phyloP scores from a whole-genome alignment of 306 rosid genomes.

The Begonia masoniana region DNA sequence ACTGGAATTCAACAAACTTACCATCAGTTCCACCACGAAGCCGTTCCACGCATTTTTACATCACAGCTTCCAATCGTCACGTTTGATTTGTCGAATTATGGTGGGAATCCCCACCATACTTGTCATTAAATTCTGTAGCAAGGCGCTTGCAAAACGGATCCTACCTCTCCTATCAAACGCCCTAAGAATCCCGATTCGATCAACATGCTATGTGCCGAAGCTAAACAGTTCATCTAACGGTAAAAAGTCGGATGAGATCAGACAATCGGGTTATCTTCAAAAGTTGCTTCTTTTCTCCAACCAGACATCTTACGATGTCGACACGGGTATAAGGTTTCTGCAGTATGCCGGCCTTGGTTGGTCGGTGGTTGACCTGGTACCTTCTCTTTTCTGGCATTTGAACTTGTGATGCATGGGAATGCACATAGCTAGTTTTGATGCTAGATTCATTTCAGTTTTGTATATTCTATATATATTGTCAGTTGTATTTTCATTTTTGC shows the following conservation, averaged over 20 bases:
- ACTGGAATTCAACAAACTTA: constrained; percentile 89
- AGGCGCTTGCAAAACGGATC: constrained; percentile 81
- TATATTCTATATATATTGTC: too few relatives aligned
- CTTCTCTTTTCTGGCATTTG: constrained; percentile 47
- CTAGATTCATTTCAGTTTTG: too few relatives aligned
- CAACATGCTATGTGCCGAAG: constrained; percentile 58
- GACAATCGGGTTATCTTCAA: constrained; percentile 36
- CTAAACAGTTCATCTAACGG: constrained; percentile 26
- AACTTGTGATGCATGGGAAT: constrained; percentile 27
- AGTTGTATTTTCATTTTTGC: too few relatives aligned
- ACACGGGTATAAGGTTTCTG: constrained; percentile 76
- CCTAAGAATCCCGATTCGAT: constrained; percentile 68
- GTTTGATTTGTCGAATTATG: constrained; percentile 60
- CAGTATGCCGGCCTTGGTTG: constrained; percentile 91
- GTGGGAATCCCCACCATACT: constrained; percentile 83
- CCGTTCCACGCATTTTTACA: constrained; percentile 51
- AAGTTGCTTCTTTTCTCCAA: constrained; percentile 31
- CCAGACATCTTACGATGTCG: constrained; percentile 57
- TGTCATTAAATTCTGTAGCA: constrained; percentile 76
- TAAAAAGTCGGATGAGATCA: constrained; percentile 31
- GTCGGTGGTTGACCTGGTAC: constrained; percentile 93
- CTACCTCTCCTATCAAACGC: constrained; percentile 70
- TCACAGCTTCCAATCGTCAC: constrained; percentile 30
- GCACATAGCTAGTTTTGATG: too few relatives aligned
- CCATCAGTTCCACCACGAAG: constrained; percentile 78